Base-by-base conservation (phyloP, 1,139 yeast genomes). In the Nakaseomyces delphensis region DNA sequence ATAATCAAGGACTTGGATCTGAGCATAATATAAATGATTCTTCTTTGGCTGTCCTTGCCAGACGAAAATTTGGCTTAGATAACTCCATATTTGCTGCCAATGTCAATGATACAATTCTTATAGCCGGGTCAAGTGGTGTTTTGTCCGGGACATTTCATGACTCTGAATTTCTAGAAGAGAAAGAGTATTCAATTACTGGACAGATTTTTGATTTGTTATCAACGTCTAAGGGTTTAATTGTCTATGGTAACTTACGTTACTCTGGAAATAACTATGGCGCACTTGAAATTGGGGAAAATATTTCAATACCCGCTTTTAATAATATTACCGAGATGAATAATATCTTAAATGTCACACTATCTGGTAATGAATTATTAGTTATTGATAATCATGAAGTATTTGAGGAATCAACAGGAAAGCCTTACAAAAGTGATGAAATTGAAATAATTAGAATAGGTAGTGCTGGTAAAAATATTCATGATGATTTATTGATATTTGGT, bases 11-110 rank as follows among this genome's bases (percentile, higher is more conserved):
- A 5, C 18, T n/a, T 8, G 32, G 21, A 64, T 24, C 40, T 4
- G 47, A 44, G 66, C 5, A 62, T 64, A 41, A 41, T 63, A 67
- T 84, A 37, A 85, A 87, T 0, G 77, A 83, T 54, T 77, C 93
- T 0, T 66, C 83, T 0, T 64, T 89, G 41, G 85, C 85, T 52
- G 49, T 61, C n/a, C 62, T 83, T 35, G 85, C 95, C 25, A 63
- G 74, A 0, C 42, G 55, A 1, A 49, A 63, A 16, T 59, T 82
- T 2, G 60, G 73, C 1, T 52, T 62, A 2, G 63, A 66, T 27
- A 43, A 56, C 9, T 40, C 56, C 2, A 25, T 60, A 14, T 44
- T 44, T 7, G 59, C 60, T 6, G 57, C 60, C 14, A 45, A 62
- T 14, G 50, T 45, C 23, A 42, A 45, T 21, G 47, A 53, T 23